Percentiles rank a stretch among this genome's conserved stretches.
phyloP scores from a whole-genome alignment of 257 asterid genomes.

The Ehretia macrophylla region DNA sequence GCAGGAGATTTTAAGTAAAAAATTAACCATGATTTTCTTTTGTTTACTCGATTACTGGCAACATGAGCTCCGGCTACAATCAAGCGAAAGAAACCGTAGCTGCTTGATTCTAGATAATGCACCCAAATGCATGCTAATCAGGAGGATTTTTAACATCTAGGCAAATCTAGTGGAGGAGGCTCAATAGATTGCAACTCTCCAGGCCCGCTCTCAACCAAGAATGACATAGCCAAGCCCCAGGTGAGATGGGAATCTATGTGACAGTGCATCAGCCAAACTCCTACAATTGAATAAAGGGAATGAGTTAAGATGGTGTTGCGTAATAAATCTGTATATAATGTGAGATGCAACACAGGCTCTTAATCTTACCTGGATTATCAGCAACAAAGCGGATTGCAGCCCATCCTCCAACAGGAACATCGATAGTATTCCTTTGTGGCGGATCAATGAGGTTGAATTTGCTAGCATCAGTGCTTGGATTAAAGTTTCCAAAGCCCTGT shows the following conservation, averaged over 20 bases:
- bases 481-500: conserved; percentile 56
- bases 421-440: conserved; percentile 57
- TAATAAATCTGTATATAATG: no score
- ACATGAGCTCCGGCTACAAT: no score
- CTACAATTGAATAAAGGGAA: conserved; percentile 19
- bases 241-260: conserved; percentile 67
- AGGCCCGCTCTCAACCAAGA: conserved; percentile 55
- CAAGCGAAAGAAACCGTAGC: no score
- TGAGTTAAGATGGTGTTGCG: neutral
- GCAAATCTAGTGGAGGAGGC: conserved; percentile 59
- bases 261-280: conserved; percentile 67
- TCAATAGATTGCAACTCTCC: conserved; percentile 42
- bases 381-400: conserved; percentile 61
- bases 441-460: conserved; percentile 59
- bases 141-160: conserved; percentile 32
- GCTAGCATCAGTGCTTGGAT: conserved; percentile 34
- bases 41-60: no score
- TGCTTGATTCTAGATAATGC: no score
- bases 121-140: no score
- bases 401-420: conserved; percentile 73
- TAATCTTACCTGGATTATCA: conserved; percentile 56
- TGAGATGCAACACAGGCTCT: neutral
- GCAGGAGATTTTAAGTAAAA: no score
- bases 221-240: conserved; percentile 56
- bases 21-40: no score